Conservation (phyloP, 257 asterid genomes). For the Parsonsia alboflavescens region DNA sequence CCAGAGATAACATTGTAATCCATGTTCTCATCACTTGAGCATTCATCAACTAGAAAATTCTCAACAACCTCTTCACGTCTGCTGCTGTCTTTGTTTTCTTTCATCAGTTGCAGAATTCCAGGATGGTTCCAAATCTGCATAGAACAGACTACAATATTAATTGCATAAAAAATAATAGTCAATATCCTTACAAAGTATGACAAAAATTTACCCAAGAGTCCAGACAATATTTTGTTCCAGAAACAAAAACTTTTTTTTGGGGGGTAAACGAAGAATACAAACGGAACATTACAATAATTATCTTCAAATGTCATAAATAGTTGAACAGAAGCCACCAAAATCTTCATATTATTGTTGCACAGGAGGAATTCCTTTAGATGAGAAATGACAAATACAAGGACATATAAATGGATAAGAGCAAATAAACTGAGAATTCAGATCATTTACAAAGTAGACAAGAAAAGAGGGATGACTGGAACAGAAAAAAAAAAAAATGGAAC, state of each 20-base stretch:
- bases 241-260: background rate
- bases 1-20: conserved; percentile 69
- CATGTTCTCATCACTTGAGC: conserved; percentile 82
- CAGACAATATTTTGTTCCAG: background rate
- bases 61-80: conserved; percentile 66
- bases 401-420: background rate
- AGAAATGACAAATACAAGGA: background rate
- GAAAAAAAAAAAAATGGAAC: background rate
- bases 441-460: background rate
- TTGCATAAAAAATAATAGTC: background rate
- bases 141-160: background rate
- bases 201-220: background rate
- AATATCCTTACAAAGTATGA: background rate
- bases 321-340: background rate
- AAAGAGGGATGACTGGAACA: background rate
- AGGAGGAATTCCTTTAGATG: background rate
- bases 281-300: background rate
- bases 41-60: conserved; percentile 58
- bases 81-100: conserved; percentile 59
- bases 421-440: background rate
- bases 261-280: too few species aligned
- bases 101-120: conserved; percentile 83
- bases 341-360: background rate
- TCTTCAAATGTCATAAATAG: background rate
- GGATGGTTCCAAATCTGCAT: conserved; percentile 98